A percentile compares a stretch with the other conserved stretches of the same genome.
These are phyloP conservation scores for Phytophthora tentaculata DNA, from an alignment of 352 stramenopile genomes.

Conservation along the genomic window DNA sequence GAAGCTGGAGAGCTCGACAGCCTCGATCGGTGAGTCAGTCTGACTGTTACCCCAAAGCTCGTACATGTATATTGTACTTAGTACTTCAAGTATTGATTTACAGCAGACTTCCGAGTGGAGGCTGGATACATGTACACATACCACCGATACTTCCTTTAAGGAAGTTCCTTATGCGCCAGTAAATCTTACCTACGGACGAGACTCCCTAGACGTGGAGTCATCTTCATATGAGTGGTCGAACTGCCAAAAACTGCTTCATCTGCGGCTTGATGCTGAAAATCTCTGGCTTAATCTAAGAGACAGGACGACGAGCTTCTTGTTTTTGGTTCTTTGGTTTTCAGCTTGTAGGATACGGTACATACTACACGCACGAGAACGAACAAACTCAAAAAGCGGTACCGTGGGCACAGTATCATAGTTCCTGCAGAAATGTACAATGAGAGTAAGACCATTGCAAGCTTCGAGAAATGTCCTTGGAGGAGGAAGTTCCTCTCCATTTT, in stretches of 20 bases:
- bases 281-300: neutral
- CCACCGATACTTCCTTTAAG: no score
- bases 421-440: no score
- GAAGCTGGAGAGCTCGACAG: neutral
- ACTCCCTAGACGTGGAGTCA: neutral
- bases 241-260: slow-evolving; percentile 8
- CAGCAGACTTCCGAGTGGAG: neutral
- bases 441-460: no score
- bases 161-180: neutral
- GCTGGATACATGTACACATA: no score
- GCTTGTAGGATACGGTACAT: no score
- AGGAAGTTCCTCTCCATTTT: neutral
- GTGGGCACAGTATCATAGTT: no score
- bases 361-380: no score
- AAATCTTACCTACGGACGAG: neutral
- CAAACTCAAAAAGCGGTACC: no score
- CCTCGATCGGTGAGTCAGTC: neutral
- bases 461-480: neutral
- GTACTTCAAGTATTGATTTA: no score
- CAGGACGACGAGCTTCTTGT: neutral
- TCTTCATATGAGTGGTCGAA: slow-evolving; percentile 7
- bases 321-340: neutral
- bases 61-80: no score
- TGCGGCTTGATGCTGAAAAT: slow-evolving; percentile 3
- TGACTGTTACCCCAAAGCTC: neutral